Evolutionary conservation across 2,329 filamentous ascomycete species (phyloP), one percentile per base, ranked within the genome.

Genomic region (Scolecobasidium constrictum): DNA sequence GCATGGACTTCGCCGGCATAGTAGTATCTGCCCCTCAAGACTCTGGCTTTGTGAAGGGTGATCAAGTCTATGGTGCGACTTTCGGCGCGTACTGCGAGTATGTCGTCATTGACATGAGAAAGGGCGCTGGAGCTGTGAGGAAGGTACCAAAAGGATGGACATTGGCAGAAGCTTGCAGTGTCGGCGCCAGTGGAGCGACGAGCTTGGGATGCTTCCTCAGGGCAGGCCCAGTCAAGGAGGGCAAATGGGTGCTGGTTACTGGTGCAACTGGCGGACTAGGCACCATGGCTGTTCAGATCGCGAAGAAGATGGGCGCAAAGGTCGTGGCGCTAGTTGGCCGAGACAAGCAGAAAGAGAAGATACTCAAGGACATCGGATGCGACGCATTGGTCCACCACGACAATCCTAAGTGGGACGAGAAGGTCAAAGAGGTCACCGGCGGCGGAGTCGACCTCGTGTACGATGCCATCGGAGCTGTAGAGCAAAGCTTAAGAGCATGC

Each of bases 1-100:
- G 75, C 11, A 71, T 72, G n/a, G 75, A 79, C 52, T 79, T 78
- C 50, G 63, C 73, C 1, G 75, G 75, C n/a, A 59, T 67, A 2
- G 61, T 79, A 1, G 46, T 67, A 23, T 57, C 57, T 2, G 53
- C 65, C 0, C 63, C 68, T 0, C 16, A 54, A 4, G 40, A 33
- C 16, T 19, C 40, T n/a, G 44, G 41, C 20, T 41, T 22, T 16
- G 53, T 53, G 17, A 58, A 58, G 3, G 74, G 73, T 5, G 68
- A 73, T 35, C 58, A 62, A 13, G 72, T 79, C 19, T 78, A 76
- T 50, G 76, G 75, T 6, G 61, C 66, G 11, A 50, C 55, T 2
- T 56, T 68, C 2, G 75, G 75, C 13, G 65, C 71, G 0, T 78
- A 72, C 48, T 67, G 71, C 1, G 67, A 75, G 38, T 64, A 67